These are phyloP conservation scores for Circinella minor DNA, from an alignment of 371 early-diverging fungal genomes.

Conservation along the genomic window DNA sequence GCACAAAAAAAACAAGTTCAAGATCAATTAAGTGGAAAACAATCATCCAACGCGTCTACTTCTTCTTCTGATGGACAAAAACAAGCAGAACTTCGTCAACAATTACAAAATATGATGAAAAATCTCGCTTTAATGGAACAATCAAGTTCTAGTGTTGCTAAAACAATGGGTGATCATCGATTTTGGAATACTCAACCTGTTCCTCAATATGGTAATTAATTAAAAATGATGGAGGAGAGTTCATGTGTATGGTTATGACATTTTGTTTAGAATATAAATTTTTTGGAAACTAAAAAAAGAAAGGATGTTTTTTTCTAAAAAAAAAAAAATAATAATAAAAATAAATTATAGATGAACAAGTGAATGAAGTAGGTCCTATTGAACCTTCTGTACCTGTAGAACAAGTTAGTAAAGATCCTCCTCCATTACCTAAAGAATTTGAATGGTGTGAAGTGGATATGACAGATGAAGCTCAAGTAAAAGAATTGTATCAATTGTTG, in stretches of 20 bases:
- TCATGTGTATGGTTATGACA: too few relatives aligned
- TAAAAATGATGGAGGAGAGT: too few relatives aligned
- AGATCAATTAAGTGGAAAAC: constrained; percentile 13
- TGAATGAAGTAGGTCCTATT: constrained; percentile 80
- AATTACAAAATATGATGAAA: constrained; percentile 44
- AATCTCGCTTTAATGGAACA: constrained; percentile 42
- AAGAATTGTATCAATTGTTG: constrained; percentile 88
- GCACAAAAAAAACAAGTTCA: constrained; percentile 18
- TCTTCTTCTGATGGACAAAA: not conserved
- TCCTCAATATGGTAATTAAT: constrained; percentile 63
- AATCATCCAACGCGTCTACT: not conserved
- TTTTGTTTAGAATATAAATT: not conserved
- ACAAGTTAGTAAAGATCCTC: constrained; percentile 84
- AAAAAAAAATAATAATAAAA: too few relatives aligned
- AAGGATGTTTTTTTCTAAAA: not conserved
- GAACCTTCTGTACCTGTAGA: constrained; percentile 79
- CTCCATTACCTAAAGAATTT: constrained; percentile 85
- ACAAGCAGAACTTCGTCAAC: constrained; percentile 36
- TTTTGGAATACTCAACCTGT: constrained; percentile 99
- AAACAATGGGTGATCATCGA: constrained; percentile 72
- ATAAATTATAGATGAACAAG: constrained; percentile 59
- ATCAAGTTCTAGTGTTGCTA: constrained; percentile 18
- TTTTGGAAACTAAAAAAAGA: not conserved
- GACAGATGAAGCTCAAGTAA: constrained; percentile 77
- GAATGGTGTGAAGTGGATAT: constrained; percentile 89